Evolutionary conservation across 2,329 filamentous ascomycete species (phyloP), one percentile per base, ranked within the genome.

Genomic region (Hawksworthiomyces lignivorus): DNA sequence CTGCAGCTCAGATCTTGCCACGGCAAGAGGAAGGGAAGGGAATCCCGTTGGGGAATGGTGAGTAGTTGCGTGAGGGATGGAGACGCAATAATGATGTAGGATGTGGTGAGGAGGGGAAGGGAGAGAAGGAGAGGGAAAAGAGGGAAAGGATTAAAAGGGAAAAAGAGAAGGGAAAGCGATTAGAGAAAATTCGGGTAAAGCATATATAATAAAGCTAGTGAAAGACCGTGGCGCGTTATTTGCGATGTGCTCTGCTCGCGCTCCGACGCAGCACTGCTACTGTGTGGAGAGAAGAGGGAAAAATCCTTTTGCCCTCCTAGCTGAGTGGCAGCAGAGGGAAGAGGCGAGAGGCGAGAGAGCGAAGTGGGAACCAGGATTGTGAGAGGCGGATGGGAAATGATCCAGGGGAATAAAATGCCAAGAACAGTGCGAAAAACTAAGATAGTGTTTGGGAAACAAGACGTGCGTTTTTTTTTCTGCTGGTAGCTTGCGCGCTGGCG

Each of bases 1-100:
- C 42, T 31, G 48, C 48, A 48, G 41, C 41, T 46, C 40, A 46
- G 36, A 18, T 27, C 40, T 36, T 43, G 45, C 40, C 44, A 26
- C 31, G 38, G 29, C 24, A 43, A 43, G 33, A 33, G 28, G 34
- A 28, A 15, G 43, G 41, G 32, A 35, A 24, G 34, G 21, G 21
- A 33, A 36, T 37, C 32, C 38, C 28, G 39, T 34, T 24, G 38
- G 36, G 38, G 39, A 27, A 19, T 11, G 11, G 30, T 22, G 20
- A 33, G 35, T 15, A 28, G 35, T 20, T 33, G 44, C 38, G 43
- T 37, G 46, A 44, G 39, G 35, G 33, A 33, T 19, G 37, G 15
- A 31, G 27, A 36, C 39, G 32, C 40, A 42, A 36, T 33, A 37
- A 27, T 35, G 18, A 31, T 32, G 29, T 6, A 17, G 30, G 40